Conservation (phyloP, 106 monocot genomes). For the Allium fistulosum region DNA sequence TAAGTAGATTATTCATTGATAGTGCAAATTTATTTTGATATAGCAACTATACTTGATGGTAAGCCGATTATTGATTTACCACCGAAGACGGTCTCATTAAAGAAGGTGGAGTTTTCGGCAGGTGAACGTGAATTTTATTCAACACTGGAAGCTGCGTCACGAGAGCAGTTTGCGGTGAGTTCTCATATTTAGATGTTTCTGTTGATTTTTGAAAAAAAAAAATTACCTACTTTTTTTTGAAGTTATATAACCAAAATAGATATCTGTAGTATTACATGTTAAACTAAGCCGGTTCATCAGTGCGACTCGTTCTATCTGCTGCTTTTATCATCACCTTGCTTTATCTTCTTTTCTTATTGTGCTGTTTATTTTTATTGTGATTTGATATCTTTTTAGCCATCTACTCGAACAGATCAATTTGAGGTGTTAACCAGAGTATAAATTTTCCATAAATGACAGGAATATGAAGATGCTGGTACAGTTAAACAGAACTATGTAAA, state of each 20-base stretch:
- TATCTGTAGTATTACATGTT: too few relatives aligned
- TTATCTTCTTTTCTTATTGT: neutral
- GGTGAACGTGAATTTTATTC: constrained; percentile 73
- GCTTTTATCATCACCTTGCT: neutral
- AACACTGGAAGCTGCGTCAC: constrained; percentile 71
- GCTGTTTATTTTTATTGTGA: too few relatives aligned
- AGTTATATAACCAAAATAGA: too few relatives aligned
- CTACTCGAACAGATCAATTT: neutral
- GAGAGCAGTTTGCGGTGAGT: constrained; percentile 69
- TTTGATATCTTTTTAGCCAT: too few relatives aligned
- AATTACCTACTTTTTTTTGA: neutral
- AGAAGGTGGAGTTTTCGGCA: constrained; percentile 66
- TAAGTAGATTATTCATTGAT: neutral
- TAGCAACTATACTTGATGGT: constrained; percentile 68
- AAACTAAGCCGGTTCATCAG: too few relatives aligned
- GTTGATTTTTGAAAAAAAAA: too few relatives aligned
- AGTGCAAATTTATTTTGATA: constrained; percentile 5
- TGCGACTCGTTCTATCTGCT: neutral
- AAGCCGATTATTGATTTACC: constrained; percentile 82
- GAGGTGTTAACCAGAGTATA: neutral
- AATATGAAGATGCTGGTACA: constrained; percentile 87
- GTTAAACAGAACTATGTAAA: constrained; percentile 98
- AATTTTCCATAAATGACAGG: constrained; percentile 27
- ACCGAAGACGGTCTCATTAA: constrained; percentile 61
- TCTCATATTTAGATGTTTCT: neutral